phyloP scores from a whole-genome alignment of 2,329 filamentous ascomycete genomes.

The Cercospora sp. region DNA sequence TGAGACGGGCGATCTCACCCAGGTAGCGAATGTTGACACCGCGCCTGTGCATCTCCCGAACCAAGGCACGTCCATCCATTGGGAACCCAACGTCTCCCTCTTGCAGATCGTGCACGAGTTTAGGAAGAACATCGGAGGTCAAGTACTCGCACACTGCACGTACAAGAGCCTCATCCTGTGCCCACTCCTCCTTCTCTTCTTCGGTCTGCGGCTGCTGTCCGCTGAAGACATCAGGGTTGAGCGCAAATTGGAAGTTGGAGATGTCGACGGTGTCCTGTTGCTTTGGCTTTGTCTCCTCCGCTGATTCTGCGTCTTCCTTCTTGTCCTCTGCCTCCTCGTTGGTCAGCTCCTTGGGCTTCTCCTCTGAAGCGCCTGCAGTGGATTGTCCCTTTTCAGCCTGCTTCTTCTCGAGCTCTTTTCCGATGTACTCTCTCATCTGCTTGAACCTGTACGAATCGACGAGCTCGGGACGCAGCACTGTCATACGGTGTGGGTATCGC shows the following conservation, averaged over 20 bases:
- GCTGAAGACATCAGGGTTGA: conserved; percentile 95
- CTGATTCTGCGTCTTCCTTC: conserved; percentile 17
- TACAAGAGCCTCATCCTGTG: conserved; percentile 83
- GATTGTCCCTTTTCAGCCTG: conserved; percentile 39
- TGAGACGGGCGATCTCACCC: conserved; percentile 74
- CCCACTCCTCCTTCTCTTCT: conserved; percentile 81
- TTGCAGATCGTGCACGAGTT: conserved; percentile 79
- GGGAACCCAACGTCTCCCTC: conserved; percentile 95
- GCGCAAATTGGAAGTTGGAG: conserved; percentile 78
- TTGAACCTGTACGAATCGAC: conserved; percentile 80
- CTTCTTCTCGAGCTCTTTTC: conserved; percentile 70
- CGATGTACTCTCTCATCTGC: conserved; percentile 88
- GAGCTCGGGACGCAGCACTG: conserved; percentile 84
- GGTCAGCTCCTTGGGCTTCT: conserved; percentile 31
- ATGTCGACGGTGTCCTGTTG: conserved; percentile 74
- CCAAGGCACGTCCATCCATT: conserved; percentile 94
- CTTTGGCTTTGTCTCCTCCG: conserved; percentile 36
- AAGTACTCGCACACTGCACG: conserved; percentile 79
- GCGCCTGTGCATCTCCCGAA: conserved; percentile 86
- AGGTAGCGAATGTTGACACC: conserved; percentile 97
- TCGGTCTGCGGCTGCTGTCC: conserved; percentile 87
- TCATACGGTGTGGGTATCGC: conserved; percentile 92
- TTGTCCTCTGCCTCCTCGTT: conserved; percentile 35
- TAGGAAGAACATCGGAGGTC: conserved; percentile 74
- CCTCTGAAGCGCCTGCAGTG: conserved; percentile 20